Base-by-base conservation (phyloP, 768 basidiomycete species). In the Calvatia gigantea region DNA sequence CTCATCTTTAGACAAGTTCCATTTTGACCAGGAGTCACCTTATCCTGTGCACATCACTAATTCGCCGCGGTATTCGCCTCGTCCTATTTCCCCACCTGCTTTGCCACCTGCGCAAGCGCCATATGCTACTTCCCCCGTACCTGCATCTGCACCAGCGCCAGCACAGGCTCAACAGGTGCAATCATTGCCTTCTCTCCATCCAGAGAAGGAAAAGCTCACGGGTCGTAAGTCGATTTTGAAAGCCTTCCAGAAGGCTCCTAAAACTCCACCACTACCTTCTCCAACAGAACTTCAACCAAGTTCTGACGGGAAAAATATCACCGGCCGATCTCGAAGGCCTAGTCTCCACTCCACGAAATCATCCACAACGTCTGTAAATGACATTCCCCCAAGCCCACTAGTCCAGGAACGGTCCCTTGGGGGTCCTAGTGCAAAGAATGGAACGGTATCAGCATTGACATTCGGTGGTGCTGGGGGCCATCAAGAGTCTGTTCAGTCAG, bases 181-280 rank as follows among this genome's bases (percentile, higher is more conserved):
- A 15, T 38, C 28, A 17, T 37, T 54, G 25, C 46, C 66, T 12
- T 63, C 66, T 27, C 60, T 62, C 17, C 61, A 68, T n/a, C 72
- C 73, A 46, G 75, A 75, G 27, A 71, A 70, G 60, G 77, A 81
- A 60, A 81, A 76, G 62, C 64, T 68, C 7, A 73, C 68, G 23
- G 73, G 73, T 46, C 81, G 84, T 39, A 89, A 87, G 72, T 90
- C 88, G 9, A 89, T 90, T 56, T 67, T 89, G 60, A 88, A 89
- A 66, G 46, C 42, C 39, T 58, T 43, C 51, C 56, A 35, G 55
- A 48, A 43, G 64, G 62, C 25, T 56, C 63, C 43, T 61, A 63
- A 55, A 62, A 62, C 48, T 49, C 57, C 49, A 63, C 58, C 33
- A 48, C 51, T 50, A 47, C 52, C 42, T 53, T 60, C 54, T 62